Evolutionary conservation across 345 rosid species (phyloP), one percentile per base, ranked within the genome.

Genomic region (Nephelium lappaceum): DNA sequence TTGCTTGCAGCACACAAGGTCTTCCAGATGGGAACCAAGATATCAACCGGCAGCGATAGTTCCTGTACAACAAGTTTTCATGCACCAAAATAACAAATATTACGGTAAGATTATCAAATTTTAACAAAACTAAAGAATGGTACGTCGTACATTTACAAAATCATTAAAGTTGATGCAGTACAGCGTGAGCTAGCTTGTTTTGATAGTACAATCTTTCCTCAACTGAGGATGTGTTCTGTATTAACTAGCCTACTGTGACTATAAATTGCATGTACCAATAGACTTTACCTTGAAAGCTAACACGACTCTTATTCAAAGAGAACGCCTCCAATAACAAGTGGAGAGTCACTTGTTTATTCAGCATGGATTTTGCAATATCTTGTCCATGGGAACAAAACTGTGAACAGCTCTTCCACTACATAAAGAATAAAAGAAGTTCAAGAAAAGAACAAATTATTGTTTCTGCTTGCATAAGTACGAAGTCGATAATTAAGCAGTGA

Each of bases 21-120:
- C 77, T 79, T 85, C 81, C 81, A 76, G 12, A 81, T 38, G 51
- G 73, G 83, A 53, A 77, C 76, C 73, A 51, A 43, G 72, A 83
- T 78, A 74, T 73, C 79, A 38, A 64, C 51, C 11, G 78, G 80
- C 1, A 71, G 82, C 18, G 67, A 39, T 45, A 67, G n/a, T 79
- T 83, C 86, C 85, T 86, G 71, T 21, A 75, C 0, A 11, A 51
- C 78, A 45, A 25, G 36, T 24, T 57, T 65, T 45, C 25, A 74
- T 24, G 3, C 9, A 57, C 21, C 12, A 5, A 6, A 42, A 21
- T 16, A 47, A 58, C 23, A 3, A 73, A 60, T 21, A 25, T 9
- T 43, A 12, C 9, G n/a, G 23, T 12, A 23, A 53, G 63, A 57
- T 3, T 55, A 24, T 61, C 6, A 11, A 19, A 61, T n/a, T 61